Conservation (phyloP, 2,329 filamentous ascomycete genomes). For the Fusarium hostae region DNA sequence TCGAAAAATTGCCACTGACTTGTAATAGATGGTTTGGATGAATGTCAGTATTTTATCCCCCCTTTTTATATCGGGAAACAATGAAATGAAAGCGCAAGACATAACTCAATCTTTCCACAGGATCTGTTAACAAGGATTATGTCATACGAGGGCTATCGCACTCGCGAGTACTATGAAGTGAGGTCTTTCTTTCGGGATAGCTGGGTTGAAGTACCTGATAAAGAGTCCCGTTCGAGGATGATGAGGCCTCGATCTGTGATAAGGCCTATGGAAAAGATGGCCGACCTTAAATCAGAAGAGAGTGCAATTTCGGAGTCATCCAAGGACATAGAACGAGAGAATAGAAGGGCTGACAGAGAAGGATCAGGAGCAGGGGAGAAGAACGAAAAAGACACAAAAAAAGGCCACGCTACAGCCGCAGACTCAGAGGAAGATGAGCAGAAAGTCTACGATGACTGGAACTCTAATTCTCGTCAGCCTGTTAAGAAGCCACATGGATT, state of each 20-base stretch:
- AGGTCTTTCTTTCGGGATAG: slow-evolving; percentile 4
- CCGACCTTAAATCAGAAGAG: neutral
- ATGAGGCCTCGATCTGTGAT: slow-evolving; percentile 6
- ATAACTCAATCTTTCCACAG: neutral
- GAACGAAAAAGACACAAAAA: neutral
- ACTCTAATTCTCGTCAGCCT: neutral
- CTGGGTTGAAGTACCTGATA: slow-evolving; percentile 2
- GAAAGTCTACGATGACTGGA: neutral
- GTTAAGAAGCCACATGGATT: neutral
- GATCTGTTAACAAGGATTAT: neutral
- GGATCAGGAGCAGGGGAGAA: neutral
- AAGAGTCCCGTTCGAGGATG: neutral
- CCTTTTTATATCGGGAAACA: neutral
- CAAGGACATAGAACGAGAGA: no score
- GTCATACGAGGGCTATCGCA: neutral
- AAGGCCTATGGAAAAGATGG: neutral
- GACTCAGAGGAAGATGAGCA: neutral
- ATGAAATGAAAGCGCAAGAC: no score
- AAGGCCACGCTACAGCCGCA: accelerated
- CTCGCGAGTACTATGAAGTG: neutral
- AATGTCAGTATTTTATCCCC: neutral
- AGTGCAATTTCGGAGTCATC: neutral
- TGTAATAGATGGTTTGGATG: slow-evolving; percentile 9
- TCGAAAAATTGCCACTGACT: neutral
- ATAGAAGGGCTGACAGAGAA: neutral